These are phyloP conservation scores for Symbiodinium natans DNA, from an alignment of 73 alveolate genomes.

Conservation along the genomic window DNA sequence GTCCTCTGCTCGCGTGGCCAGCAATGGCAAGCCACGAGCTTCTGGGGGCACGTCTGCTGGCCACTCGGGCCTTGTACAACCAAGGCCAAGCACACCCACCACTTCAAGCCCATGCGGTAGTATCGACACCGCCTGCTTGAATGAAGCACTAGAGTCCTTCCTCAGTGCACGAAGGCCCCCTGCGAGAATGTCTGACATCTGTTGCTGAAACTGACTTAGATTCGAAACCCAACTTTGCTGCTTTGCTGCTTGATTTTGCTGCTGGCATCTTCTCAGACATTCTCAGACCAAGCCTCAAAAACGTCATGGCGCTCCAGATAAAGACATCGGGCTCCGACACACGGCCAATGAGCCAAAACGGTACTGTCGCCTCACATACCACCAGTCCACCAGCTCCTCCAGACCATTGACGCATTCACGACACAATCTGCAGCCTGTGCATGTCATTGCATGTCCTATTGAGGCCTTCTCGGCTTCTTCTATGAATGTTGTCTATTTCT, in stretches of 20 bases:
- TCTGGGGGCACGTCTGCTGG: not conserved
- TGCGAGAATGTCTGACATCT: not conserved
- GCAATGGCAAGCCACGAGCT: not conserved
- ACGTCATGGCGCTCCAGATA: not conserved
- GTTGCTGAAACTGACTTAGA: too few species aligned
- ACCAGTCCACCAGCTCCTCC: not conserved
- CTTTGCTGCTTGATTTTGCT: not conserved
- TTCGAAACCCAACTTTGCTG: not conserved
- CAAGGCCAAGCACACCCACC: not conserved
- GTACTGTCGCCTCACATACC: not conserved
- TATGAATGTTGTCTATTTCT: too few species aligned
- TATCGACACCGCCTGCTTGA: not conserved
- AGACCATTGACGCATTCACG: not conserved
- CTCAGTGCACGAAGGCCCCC: not conserved
- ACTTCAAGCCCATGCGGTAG: not conserved
- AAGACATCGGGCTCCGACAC: not conserved
- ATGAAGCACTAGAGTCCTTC: not conserved
- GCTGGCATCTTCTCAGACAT: not conserved
- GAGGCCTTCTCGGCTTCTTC: too few species aligned
- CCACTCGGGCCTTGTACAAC: not conserved
- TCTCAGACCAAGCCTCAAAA: not conserved
- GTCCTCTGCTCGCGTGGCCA: constrained; percentile 7
- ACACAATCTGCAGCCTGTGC: too few species aligned
- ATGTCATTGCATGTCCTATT: too few species aligned
- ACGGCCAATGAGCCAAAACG: not conserved